These are phyloP conservation scores for Osmanthus fragrans DNA, from an alignment of 257 asterid genomes.

Conservation along the genomic window DNA sequence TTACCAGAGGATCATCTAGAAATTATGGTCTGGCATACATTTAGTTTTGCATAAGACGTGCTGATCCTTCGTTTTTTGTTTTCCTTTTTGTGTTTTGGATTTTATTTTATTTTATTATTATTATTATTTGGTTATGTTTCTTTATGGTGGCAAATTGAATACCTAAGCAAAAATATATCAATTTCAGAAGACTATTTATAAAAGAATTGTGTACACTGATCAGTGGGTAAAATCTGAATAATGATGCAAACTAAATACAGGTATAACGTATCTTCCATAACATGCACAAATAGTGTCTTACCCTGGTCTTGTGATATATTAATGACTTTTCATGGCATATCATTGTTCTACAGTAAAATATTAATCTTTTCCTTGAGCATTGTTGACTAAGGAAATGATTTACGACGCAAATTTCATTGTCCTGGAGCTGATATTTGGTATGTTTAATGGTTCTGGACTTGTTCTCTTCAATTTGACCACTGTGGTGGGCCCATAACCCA, in stretches of 20 bases:
- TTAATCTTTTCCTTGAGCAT: slow-evolving; percentile 9
- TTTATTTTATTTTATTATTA: neutral
- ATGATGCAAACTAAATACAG: neutral
- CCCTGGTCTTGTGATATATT: slow-evolving; percentile 1
- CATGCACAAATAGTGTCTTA: slow-evolving; percentile 4
- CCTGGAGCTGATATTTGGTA: slow-evolving; percentile 8
- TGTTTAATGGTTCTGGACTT: neutral
- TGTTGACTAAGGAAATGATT: slow-evolving; percentile 11
- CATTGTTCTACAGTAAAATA: slow-evolving; percentile 5
- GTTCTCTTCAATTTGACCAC: neutral
- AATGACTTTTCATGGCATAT: slow-evolving; percentile 12
- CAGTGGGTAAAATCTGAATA: slow-evolving; percentile 10
- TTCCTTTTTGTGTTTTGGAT: neutral
- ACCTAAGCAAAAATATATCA: neutral
- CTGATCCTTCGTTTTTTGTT: neutral
- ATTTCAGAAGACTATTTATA: neutral
- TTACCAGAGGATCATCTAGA: slow-evolving; percentile 12
- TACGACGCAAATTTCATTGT: slow-evolving; percentile 9
- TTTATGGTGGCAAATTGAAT: slow-evolving; percentile 3
- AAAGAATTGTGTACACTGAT: slow-evolving; percentile 14
- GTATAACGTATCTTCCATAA: slow-evolving; percentile 1
- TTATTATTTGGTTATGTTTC: neutral
- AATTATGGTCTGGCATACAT: slow-evolving; percentile 12
- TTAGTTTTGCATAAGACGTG: slow-evolving; percentile 3
- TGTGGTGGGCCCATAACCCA: too few relatives aligned